phyloP scores from a whole-genome alignment of 2,329 filamentous ascomycete species.

The Sordariomycetes sp. region DNA sequence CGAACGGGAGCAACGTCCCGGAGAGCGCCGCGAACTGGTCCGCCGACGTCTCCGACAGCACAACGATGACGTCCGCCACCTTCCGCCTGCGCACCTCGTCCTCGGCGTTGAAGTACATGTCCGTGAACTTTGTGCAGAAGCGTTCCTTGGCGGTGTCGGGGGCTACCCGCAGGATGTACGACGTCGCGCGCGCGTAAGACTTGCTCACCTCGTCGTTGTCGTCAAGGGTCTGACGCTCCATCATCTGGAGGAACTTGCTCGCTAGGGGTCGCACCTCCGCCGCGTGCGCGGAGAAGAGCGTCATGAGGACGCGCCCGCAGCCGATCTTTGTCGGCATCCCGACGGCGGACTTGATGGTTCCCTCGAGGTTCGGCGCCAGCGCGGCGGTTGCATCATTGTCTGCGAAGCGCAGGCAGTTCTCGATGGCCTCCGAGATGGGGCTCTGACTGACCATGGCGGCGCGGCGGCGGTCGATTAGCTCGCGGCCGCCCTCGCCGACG shows the following conservation, averaged over 20 bases:
- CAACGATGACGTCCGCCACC: conserved; percentile 69
- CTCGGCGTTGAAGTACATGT: conserved; percentile 70
- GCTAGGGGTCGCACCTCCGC: conserved; percentile 64
- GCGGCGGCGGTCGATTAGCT: conserved; percentile 80
- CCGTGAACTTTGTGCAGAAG: conserved; percentile 41
- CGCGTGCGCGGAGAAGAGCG: conserved; percentile 68
- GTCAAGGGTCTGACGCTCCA: conserved; percentile 75
- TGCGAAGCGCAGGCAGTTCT: conserved; percentile 73
- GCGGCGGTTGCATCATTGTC: conserved; percentile 67
- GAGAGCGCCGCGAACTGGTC: conserved; percentile 77
- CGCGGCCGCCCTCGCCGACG: conserved; percentile 72
- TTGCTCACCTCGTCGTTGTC: conserved; percentile 88
- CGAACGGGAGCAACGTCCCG: conserved; percentile 65
- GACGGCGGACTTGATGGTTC: conserved; percentile 71
- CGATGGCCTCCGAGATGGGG: conserved; percentile 84
- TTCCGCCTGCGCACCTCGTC: conserved; percentile 64
- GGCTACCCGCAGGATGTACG: conserved; percentile 61
- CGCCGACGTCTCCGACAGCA: conserved; percentile 73
- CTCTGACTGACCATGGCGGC: conserved; percentile 71
- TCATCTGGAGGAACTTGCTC: conserved; percentile 59
- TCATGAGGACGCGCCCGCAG: conserved; percentile 72
- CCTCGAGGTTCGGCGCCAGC: conserved; percentile 59
- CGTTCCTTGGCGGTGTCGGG: conserved; percentile 32
- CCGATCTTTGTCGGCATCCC: conserved; percentile 92
- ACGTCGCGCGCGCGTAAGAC: conserved; percentile 74